Conservation (phyloP, 257 asterid species). For the Forsythia viridissima region DNA sequence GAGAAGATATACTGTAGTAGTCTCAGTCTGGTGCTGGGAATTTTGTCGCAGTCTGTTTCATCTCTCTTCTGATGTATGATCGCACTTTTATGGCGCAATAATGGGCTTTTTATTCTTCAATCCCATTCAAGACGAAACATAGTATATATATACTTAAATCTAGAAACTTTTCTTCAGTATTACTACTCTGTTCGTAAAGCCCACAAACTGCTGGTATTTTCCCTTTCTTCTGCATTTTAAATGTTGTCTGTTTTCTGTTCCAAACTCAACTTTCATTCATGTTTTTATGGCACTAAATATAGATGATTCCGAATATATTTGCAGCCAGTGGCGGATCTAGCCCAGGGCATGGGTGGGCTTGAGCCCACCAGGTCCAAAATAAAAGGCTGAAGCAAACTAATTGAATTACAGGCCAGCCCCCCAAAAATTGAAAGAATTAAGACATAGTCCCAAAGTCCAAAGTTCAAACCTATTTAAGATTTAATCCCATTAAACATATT, state of each 20-base stretch:
- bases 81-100: slow-evolving; percentile 17
- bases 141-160: not conserved
- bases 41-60: slow-evolving; percentile 29
- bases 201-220: slow-evolving; percentile 21
- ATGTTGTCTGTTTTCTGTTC: not conserved
- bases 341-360: no score
- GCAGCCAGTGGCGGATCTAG: no score
- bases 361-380: no score
- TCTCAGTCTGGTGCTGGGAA: slow-evolving; percentile 19
- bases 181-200: not conserved
- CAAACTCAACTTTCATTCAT: not conserved
- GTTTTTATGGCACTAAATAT: not conserved
- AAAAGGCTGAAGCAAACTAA: no score
- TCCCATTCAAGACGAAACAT: slow-evolving; percentile 6
- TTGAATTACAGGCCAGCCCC: no score
- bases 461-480: no score
- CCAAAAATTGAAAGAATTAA: no score
- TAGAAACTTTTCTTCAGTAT: not conserved
- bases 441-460: no score
- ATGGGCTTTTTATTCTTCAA: slow-evolving; percentile 21
- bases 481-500: no score
- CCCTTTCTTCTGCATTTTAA: slow-evolving; percentile 12
- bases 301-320: not conserved
- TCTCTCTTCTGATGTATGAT: slow-evolving; percentile 19
- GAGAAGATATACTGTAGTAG: slow-evolving; percentile 31